Evolutionary conservation across 306 rosid species (phyloP).

Genomic region (Aeschynomene evenia): DNA sequence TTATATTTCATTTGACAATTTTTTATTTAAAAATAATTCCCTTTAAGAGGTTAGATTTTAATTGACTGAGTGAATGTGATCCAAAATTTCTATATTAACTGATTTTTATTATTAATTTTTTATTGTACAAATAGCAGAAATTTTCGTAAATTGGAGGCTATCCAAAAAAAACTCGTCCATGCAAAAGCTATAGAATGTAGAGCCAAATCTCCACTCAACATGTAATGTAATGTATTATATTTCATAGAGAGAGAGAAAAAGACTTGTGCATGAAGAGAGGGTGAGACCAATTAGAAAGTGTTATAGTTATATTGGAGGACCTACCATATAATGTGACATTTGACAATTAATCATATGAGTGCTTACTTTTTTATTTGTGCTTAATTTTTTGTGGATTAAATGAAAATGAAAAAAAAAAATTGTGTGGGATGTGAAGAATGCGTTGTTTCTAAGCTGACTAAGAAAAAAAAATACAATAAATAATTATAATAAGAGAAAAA

Average conservation of each 20-base stretch:
- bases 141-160: conserved; percentile 34
- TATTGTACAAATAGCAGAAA: too few relatives aligned
- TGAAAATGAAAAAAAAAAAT: conserved; percentile 24
- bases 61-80: too few relatives aligned
- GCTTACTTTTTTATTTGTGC: conserved; percentile 55
- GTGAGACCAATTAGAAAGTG: conserved; percentile 33
- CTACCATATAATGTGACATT: conserved; percentile 49
- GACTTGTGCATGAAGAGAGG: conserved; percentile 28
- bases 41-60: too few relatives aligned
- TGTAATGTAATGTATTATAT: too few relatives aligned
- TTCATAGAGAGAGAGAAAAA: conserved; percentile 33
- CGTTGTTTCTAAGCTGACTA: conserved; percentile 90
- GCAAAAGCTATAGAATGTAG: conserved; percentile 52
- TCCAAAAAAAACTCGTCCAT: conserved; percentile 37
- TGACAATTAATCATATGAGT: conserved; percentile 61
- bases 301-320: conserved; percentile 48
- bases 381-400: conserved; percentile 44
- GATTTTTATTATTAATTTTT: too few relatives aligned
- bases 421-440: conserved; percentile 59
- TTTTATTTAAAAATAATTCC: too few relatives aligned
- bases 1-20: too few relatives aligned
- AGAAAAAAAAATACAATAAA: background rate
- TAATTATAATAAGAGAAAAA: too few relatives aligned
- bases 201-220: conserved; percentile 45
- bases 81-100: too few relatives aligned